Conservation (phyloP, 352 stramenopile genomes). For the Phytophthora pisi region DNA sequence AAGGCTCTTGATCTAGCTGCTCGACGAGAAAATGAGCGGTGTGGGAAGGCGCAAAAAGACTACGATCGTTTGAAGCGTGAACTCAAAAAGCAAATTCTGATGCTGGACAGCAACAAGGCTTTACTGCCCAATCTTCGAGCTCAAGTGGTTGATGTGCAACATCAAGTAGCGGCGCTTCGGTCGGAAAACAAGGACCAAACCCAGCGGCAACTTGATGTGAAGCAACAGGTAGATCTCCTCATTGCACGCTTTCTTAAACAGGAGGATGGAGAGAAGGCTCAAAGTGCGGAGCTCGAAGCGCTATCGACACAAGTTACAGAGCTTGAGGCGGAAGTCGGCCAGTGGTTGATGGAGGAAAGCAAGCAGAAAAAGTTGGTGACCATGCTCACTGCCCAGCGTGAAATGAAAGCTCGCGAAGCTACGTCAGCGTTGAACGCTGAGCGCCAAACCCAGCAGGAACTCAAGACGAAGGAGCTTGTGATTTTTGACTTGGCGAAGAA, state of each 20-base stretch:
- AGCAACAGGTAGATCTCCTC: constrained; percentile 92
- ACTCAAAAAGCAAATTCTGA: constrained; percentile 88
- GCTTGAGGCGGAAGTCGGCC: constrained; percentile 82
- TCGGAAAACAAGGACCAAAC: constrained; percentile 76
- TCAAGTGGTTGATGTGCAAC: constrained; percentile 80
- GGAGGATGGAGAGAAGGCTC: constrained; percentile 81
- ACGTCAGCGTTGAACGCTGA: constrained; percentile 76
- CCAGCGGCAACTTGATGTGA: constrained; percentile 76
- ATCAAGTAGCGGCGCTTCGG: constrained; percentile 62
- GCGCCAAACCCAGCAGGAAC: constrained; percentile 86
- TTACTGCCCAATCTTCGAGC: constrained; percentile 82
- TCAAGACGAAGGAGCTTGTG: constrained; percentile 94
- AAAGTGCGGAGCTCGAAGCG: constrained; percentile 66
- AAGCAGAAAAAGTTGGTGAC: constrained; percentile 90
- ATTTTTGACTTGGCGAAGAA: constrained; percentile 95
- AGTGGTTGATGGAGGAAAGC: constrained; percentile 89
- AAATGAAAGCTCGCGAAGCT: constrained; percentile 91
- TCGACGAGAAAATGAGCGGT: constrained; percentile 73
- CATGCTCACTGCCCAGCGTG: constrained; percentile 89
- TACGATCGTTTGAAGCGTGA: constrained; percentile 88
- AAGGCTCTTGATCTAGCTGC: constrained; percentile 56
- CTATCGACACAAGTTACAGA: constrained; percentile 66
- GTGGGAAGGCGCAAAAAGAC: constrained; percentile 68
- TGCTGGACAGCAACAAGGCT: constrained; percentile 72
- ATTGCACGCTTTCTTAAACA: constrained; percentile 90